Evolutionary conservation across 768 basidiomycete genomes (phyloP).

Genomic region (Pholiota microspora): DNA sequence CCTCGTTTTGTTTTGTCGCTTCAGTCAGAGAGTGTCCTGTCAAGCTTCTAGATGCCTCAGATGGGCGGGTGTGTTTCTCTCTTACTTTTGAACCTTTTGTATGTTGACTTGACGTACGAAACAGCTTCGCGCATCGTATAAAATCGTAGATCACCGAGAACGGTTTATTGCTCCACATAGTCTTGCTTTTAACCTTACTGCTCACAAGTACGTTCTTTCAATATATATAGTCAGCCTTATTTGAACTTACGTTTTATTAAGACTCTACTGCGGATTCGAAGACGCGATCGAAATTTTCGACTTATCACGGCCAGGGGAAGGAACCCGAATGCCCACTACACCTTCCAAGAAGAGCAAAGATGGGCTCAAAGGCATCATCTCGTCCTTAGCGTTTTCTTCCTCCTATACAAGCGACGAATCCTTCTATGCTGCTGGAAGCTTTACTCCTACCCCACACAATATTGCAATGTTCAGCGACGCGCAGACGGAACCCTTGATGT

Average conservation of each 20-base stretch:
- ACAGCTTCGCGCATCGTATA: conserved; percentile 89
- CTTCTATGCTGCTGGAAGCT: conserved; percentile 79
- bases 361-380: conserved; percentile 91
- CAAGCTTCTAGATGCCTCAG: conserved; percentile 75
- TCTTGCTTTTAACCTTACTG: conserved; percentile 71
- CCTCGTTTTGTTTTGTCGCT: conserved; percentile 79
- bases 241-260: conserved; percentile 30
- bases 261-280: conserved; percentile 86
- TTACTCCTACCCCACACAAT: conserved; percentile 52
- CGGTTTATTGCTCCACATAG: conserved; percentile 85
- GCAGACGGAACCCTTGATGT: conserved; percentile 53
- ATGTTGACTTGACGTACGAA: background rate
- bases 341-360: conserved; percentile 77
- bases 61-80: conserved; percentile 59
- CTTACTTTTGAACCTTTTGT: background rate
- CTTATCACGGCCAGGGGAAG: conserved; percentile 68
- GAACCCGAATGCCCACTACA: conserved; percentile 65
- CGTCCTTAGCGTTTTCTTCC: conserved; percentile 75
- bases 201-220: conserved; percentile 58
- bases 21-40: conserved; percentile 86
- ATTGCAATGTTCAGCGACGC: conserved; percentile 68
- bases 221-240: no score
- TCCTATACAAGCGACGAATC: conserved; percentile 46
- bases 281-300: conserved; percentile 87
- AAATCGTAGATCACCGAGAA: conserved; percentile 92